Evolutionary conservation across 805 yeast genomes (phyloP), one percentile per base, ranked within the genome.

Genomic region (Yamadazyma insecticola): DNA sequence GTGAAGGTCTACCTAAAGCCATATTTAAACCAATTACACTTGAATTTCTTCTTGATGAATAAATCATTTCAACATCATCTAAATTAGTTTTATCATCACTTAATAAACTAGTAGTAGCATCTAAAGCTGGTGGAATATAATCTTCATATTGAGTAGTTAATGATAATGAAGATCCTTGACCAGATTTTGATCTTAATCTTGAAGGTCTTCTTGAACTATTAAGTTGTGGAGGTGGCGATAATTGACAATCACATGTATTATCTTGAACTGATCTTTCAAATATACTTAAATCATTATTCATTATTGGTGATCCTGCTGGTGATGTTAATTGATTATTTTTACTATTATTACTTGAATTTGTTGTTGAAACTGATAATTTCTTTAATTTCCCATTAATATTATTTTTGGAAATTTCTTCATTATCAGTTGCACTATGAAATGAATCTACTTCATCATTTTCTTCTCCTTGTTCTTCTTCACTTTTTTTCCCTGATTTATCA

Each of bases 111-210:
- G 92, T 74, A 6, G 95, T 86, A 14, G 72, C 72, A 46, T 85
- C 95, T 44, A 86, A 63, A 5, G 85, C 85, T 1, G 96, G 89
- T 2, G 94, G 83, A 13, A 86, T 83, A 43, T 58, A 74, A 54
- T 87, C 83, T 53, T 85, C 80, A 6, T 63, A 55, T 21, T 70
- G 62, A 22, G 53, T 55, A 6, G 50, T 29, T 12, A 41, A 33
- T n/a, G 39, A 33, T 13, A 41, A 30, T 8, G 36, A 29, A 13
- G 40, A 35, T 13, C 35, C 40, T 13, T 27, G 33, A 9, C 34
- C 30, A 13, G 45, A 35, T 14, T 37, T 36, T 13, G 35, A 33
- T 16, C 32, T 36, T 9, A 39, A 29, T 13, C 35, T 14, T 4
- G 45, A 35, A 18, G 45, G 42, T 37, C 45, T 37, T 26, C 45